phyloP scores from a whole-genome alignment of 2,329 filamentous ascomycete species.

The Chrysoporthe deuterocubensis region DNA sequence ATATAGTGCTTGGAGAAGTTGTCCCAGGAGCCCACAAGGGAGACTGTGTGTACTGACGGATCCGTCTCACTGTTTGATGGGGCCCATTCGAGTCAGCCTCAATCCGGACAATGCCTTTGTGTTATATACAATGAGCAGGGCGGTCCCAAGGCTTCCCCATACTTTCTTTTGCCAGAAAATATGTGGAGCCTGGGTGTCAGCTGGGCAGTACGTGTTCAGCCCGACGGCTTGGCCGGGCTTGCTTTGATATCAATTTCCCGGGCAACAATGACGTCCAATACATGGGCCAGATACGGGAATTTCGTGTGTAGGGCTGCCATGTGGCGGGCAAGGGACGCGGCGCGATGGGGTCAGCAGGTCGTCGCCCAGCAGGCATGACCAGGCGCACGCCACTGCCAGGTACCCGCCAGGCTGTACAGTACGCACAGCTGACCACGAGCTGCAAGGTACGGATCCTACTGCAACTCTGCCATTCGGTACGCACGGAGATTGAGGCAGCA shows the following conservation, averaged over 20 bases:
- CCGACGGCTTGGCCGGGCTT: slow-evolving; percentile 24
- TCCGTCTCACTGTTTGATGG: slow-evolving; percentile 56
- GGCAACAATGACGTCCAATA: slow-evolving; percentile 21
- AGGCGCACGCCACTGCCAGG: slow-evolving; percentile 25
- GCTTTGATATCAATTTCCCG: slow-evolving; percentile 25
- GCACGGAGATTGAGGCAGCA: slow-evolving; percentile 16
- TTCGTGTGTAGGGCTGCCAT: slow-evolving; percentile 23
- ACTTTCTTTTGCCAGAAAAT: background rate
- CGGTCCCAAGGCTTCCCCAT: slow-evolving; percentile 2
- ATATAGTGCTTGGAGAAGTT: slow-evolving; percentile 81
- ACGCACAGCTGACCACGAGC: slow-evolving; percentile 19
- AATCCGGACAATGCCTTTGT: slow-evolving; percentile 18
- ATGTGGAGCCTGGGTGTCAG: slow-evolving; percentile 16
- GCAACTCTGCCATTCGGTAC: slow-evolving; percentile 2
- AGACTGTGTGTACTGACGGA: slow-evolving; percentile 69
- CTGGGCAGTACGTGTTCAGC: slow-evolving; percentile 26
- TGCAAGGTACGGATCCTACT: slow-evolving; percentile 23
- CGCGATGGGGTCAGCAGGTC: slow-evolving; percentile 21
- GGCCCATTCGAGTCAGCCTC: slow-evolving; percentile 9
- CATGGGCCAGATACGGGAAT: background rate
- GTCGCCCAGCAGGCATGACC: slow-evolving; percentile 18
- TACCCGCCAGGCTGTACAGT: slow-evolving; percentile 28
- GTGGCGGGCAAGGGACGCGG: slow-evolving; percentile 23
- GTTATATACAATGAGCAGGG: slow-evolving; percentile 20
- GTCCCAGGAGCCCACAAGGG: slow-evolving; percentile 92